These are phyloP conservation scores for Yamadazyma insecticola DNA, from an alignment of 805 yeast genomes.

Conservation along the genomic window DNA sequence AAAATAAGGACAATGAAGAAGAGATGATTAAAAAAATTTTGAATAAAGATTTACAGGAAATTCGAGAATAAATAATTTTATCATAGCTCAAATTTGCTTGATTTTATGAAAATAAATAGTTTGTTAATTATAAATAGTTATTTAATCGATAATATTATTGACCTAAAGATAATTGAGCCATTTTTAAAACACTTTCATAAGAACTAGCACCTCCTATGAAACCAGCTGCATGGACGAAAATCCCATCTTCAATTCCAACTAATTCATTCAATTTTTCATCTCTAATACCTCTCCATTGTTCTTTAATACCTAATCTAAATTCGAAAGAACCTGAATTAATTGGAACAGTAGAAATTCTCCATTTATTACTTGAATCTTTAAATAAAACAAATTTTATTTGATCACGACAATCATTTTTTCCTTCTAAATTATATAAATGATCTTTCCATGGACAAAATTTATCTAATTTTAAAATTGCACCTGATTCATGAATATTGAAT, in stretches of 20 bases:
- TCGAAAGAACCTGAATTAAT: constrained; percentile 72
- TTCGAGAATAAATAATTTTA: background rate
- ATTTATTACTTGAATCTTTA: constrained; percentile 61
- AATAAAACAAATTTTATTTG: constrained; percentile 70
- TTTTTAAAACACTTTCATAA: constrained; percentile 66
- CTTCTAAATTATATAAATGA: constrained; percentile 74
- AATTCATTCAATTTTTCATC: constrained; percentile 73
- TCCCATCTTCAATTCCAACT: constrained; percentile 82
- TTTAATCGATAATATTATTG: background rate
- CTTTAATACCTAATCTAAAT: constrained; percentile 84
- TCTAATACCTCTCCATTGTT: constrained; percentile 91
- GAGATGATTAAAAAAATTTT: background rate
- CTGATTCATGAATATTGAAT: constrained; percentile 56
- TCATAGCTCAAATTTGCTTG: background rate
- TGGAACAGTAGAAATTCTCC: constrained; percentile 94
- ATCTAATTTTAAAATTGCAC: constrained; percentile 70
- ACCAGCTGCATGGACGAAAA: constrained; percentile 94
- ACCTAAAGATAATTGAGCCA: constrained; percentile 46
- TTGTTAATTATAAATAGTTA: background rate
- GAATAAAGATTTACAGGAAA: constrained; percentile 1
- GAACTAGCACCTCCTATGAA: constrained; percentile 93
- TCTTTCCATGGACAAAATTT: constrained; percentile 93
- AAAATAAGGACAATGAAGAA: background rate
- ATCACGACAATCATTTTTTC: constrained; percentile 45
- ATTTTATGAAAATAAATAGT: background rate